These are phyloP conservation scores for Phascolomyces articulosus DNA, from an alignment of 371 early-diverging fungal genomes.

Conservation along the genomic window DNA sequence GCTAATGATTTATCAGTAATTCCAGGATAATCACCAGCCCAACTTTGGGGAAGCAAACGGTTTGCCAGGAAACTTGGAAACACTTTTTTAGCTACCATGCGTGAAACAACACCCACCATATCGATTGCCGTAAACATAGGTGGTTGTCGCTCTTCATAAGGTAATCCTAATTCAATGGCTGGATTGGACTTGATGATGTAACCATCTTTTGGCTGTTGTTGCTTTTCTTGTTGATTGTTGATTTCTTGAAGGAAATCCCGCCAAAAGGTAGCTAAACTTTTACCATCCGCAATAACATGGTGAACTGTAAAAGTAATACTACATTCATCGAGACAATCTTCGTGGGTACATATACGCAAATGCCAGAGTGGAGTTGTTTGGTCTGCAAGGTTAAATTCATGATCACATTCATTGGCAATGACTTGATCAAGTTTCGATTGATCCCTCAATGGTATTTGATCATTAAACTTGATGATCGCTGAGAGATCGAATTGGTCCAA, in stretches of 20 bases:
- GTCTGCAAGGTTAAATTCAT: constrained; percentile 29
- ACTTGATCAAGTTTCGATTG: constrained; percentile 6
- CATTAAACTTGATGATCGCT: constrained; percentile 13
- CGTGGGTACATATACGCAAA: constrained; percentile 18
- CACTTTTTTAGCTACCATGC: not conserved
- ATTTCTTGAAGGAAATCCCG: constrained; percentile 18
- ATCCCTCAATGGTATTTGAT: constrained; percentile 13
- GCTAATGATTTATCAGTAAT: constrained; percentile 9
- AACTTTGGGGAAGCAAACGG: constrained; percentile 4
- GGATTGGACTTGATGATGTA: not conserved
- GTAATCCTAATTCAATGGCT: not conserved
- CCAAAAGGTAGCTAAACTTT: constrained; percentile 34
- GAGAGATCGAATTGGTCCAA: constrained; percentile 22
- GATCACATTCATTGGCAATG: constrained; percentile 16
- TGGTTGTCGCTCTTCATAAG: not conserved
- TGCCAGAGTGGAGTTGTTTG: constrained; percentile 38
- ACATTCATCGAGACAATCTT: constrained; percentile 13
- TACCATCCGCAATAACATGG: constrained; percentile 43
- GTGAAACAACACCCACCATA: not conserved
- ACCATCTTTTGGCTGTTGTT: not conserved
- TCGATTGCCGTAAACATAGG: not conserved
- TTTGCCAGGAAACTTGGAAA: not conserved
- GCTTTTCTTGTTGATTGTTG: not conserved
- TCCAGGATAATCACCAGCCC: constrained; percentile 39
- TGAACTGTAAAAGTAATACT: constrained; percentile 21